phyloP scores from a whole-genome alignment of 2,329 filamentous ascomycete species.

The Aureobasidium pullulans region DNA sequence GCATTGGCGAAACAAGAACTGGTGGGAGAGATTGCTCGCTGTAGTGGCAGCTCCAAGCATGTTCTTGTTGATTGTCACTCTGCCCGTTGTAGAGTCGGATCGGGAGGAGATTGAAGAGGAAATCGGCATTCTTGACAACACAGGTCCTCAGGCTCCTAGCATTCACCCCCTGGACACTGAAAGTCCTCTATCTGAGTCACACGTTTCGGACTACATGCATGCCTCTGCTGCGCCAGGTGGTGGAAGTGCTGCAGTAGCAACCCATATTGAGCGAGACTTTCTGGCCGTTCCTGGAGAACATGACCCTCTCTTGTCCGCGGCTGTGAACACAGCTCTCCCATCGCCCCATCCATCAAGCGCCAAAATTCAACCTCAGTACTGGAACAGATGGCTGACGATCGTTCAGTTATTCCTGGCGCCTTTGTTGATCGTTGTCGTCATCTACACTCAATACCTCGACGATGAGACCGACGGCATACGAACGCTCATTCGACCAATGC shows the following conservation, averaged over 20 bases:
- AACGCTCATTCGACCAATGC: conserved; percentile 23
- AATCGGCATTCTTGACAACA: neutral
- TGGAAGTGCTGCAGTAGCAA: conserved; percentile 14
- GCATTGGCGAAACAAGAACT: conserved; percentile 71
- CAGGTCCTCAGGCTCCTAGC: neutral
- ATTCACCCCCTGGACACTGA: neutral
- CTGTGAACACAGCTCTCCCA: neutral
- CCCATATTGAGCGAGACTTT: conserved; percentile 14
- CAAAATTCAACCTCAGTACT: conserved; percentile 43
- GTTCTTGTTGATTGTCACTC: conserved; percentile 77
- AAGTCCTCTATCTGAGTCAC: neutral
- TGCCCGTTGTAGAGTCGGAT: conserved; percentile 79
- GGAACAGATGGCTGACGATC: conserved; percentile 87
- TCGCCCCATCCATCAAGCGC: neutral
- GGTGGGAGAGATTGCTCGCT: conserved; percentile 78
- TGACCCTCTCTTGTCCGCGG: neutral
- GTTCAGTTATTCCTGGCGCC: conserved; percentile 83
- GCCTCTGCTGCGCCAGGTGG: neutral
- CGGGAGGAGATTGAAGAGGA: conserved; percentile 38
- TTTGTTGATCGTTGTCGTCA: conserved; percentile 68
- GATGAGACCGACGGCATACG: neutral
- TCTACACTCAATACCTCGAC: conserved; percentile 35
- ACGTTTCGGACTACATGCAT: neutral
- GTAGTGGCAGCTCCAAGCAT: conserved; percentile 82
- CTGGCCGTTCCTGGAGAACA: conserved; percentile 10